A percentile compares a stretch with the other conserved stretches of the same genome.
phyloP scores from a whole-genome alignment of 2,329 filamentous ascomycete species.

The Stenocarpella maydis region DNA sequence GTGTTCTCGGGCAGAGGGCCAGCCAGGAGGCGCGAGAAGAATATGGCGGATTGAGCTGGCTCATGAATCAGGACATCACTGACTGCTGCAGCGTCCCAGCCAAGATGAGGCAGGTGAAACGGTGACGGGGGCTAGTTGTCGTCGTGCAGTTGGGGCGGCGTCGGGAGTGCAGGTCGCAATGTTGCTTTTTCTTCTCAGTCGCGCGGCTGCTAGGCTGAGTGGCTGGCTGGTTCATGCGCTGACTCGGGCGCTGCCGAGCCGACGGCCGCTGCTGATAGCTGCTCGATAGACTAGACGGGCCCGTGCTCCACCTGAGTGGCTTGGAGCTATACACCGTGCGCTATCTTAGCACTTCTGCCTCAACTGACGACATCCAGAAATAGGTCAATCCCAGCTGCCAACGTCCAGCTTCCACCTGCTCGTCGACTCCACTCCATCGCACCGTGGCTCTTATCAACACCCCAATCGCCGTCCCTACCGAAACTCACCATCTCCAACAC shows the following conservation, averaged over 20 bases:
- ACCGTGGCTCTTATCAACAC: slow-evolving; percentile 21
- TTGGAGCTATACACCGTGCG: background rate
- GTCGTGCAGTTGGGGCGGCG: slow-evolving; percentile 2
- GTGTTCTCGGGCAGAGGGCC: slow-evolving; percentile 14
- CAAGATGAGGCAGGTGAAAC: slow-evolving; percentile 16
- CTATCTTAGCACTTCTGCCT: slow-evolving; percentile 33
- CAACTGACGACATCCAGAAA: slow-evolving; percentile 51
- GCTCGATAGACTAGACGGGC: background rate
- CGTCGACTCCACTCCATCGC: background rate
- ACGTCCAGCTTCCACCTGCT: background rate
- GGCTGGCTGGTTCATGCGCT: slow-evolving; percentile 31
- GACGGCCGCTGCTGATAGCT: background rate
- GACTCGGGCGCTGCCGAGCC: slow-evolving; percentile 31
- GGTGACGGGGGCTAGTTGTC: slow-evolving; percentile 7
- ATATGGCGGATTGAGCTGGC: background rate
- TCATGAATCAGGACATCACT: slow-evolving; percentile 32
- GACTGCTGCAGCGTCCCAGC: slow-evolving; percentile 28
- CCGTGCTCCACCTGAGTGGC: slow-evolving; percentile 21
- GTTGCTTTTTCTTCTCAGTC: slow-evolving; percentile 32
- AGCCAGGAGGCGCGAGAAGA: slow-evolving; percentile 19
- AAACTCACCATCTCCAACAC: background rate
- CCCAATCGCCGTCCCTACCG: background rate
- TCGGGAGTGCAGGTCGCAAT: slow-evolving; percentile 12
- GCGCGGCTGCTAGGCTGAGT: slow-evolving; percentile 26
- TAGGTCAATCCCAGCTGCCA: slow-evolving; percentile 34